A percentile compares a stretch with the other conserved stretches of the same genome.
Conservation (phyloP, 352 stramenopile species). For the Globisporangium abappressorium region DNA sequence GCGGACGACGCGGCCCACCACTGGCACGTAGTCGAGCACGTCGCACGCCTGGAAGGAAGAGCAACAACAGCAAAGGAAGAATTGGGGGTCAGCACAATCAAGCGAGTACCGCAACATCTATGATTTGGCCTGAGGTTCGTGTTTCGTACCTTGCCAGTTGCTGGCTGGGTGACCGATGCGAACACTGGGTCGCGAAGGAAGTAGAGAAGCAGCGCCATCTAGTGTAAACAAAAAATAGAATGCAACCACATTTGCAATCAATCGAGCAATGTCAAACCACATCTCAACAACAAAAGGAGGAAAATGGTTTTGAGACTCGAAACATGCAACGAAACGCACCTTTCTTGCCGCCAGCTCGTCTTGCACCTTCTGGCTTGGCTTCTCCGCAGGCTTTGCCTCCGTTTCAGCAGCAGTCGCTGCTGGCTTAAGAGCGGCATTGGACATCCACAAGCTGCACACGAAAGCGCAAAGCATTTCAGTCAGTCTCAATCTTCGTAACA, state of each 20-base stretch:
- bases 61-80: neutral
- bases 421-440: constrained; percentile 47
- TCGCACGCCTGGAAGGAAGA: constrained; percentile 36
- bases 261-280: neutral
- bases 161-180: constrained; percentile 61
- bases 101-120: neutral
- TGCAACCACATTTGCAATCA: neutral
- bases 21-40: constrained; percentile 61
- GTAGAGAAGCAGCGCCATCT: constrained; percentile 85
- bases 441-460: constrained; percentile 44
- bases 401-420: neutral
- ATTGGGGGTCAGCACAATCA: neutral
- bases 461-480: neutral
- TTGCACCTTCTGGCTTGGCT: constrained; percentile 36
- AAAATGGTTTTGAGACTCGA: neutral
- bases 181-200: constrained; percentile 81
- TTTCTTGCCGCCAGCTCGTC: constrained; percentile 65
- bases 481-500: constrained; percentile 4
- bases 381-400: constrained; percentile 22
- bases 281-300: neutral
- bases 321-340: constrained; percentile 24
- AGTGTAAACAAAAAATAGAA: neutral
- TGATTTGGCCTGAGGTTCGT: neutral
- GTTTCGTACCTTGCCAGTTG: constrained; percentile 50
- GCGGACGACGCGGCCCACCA: constrained; percentile 69